Evolutionary conservation across 2,329 filamentous ascomycete species (phyloP).

Genomic region (Chrysoporthe cubensis): DNA sequence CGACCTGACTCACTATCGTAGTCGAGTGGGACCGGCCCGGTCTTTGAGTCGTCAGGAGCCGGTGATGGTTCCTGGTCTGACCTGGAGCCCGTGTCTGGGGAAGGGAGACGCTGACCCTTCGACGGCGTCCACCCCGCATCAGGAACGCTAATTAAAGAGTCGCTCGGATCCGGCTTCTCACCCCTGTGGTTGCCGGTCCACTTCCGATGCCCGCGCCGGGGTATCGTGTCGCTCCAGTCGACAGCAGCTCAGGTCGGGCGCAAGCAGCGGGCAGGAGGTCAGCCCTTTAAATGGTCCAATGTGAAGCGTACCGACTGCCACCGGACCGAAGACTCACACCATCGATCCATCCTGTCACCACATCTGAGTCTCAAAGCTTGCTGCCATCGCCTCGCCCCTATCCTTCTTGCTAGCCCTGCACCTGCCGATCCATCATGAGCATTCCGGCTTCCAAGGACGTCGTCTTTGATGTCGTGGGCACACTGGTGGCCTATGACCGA

Average conservation of each 20-base stretch:
- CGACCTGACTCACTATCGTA: conserved; percentile 5
- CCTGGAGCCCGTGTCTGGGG: not conserved
- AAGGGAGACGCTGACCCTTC: no score
- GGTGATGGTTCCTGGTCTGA: no score
- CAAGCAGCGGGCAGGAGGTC: not conserved
- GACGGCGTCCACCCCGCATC: conserved; percentile 5
- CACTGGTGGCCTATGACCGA: conserved; percentile 46
- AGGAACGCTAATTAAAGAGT: not conserved
- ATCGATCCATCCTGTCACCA: not conserved
- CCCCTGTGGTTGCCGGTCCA: conserved; percentile 5
- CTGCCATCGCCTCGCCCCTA: not conserved
- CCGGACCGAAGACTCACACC: not conserved
- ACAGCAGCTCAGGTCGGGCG: not conserved
- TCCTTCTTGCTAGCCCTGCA: not conserved
- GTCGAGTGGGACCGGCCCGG: conserved; percentile 8
- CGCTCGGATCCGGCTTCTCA: not conserved
- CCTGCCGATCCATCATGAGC: conserved; percentile 10
- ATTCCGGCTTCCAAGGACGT: conserved; percentile 40
- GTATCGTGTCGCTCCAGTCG: not conserved
- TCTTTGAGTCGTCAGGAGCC: not conserved
- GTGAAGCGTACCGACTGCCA: no score
- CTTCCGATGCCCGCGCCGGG: conserved; percentile 4
- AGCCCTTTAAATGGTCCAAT: conserved; percentile 1
- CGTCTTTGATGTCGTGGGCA: conserved; percentile 54
- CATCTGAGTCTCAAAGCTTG: not conserved